Evolutionary conservation across 2,329 filamentous ascomycete genomes (phyloP), one percentile per base, ranked within the genome.

Genomic region (Fusarium clavum): DNA sequence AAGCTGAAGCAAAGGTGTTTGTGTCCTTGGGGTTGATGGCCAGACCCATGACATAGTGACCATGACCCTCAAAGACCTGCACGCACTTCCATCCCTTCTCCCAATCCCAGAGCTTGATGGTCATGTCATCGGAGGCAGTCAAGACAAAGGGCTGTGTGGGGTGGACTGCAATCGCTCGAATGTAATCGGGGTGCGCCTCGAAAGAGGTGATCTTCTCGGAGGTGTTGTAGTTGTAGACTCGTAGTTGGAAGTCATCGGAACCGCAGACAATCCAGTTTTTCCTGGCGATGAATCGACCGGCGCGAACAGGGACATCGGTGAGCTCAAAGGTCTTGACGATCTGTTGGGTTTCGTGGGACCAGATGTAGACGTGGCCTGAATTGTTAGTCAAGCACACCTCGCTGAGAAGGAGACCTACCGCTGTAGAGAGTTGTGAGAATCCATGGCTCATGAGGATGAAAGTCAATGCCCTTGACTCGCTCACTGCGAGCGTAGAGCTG

Each of bases 241-340:
- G 92, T 57, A 90, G 81, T 79, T 90, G 87, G 84, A 97, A 97
- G 84, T 97, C 94, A 84, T 97, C 93, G 73, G 92, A 99, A 78
- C 96, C 96, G 83, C 94, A 96, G 58, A 97, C 93, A 75, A 97
- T 97, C 96, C 96, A 99, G 83, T 98, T 99, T 90, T 99, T 99
- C 76, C 96, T 90, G 74, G 96, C 93, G 78, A 99, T 90, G 82
- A 99, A 99, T 75, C 96, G 93, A 78, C 96, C 96, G 69, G 96
- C 96, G 81, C 96, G 92, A 63, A 99, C 95, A 71, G 96, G 96
- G 53, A 99, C 96, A 86, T 99, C 96, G 79, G 95, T 98, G 73
- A 98, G 90, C 84, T 99, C 96, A 82, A 99, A 99, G 7, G 95
- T 98, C 87, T 98, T 98, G 83, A 99, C 94, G 70, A 98, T 94